Percentiles rank a stretch among this genome's conserved stretches.
Evolutionary conservation across 306 rosid species (phyloP).

Genomic region (Citrullus amarus): DNA sequence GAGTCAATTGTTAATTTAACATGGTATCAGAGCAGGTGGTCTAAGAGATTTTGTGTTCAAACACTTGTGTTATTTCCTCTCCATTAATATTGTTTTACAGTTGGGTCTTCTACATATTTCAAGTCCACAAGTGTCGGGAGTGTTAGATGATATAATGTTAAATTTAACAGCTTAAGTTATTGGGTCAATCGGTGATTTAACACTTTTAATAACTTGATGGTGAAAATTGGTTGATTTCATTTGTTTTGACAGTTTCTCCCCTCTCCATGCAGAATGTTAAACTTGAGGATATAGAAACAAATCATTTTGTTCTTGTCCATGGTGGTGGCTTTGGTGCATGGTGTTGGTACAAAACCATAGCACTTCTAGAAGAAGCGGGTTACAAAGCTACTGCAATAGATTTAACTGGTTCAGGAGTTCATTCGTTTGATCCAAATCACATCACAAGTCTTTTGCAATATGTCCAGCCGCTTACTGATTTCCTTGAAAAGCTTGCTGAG

Average conservation of each 20-base stretch:
- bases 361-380: constrained; percentile 86
- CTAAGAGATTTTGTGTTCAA: no score
- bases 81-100: no score
- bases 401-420: constrained; percentile 88
- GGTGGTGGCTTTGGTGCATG: constrained; percentile 99
- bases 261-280: constrained; percentile 43
- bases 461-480: constrained; percentile 74
- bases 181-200: no score
- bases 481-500: constrained; percentile 64
- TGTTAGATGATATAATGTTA: no score
- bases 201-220: not conserved
- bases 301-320: constrained; percentile 82
- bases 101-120: no score
- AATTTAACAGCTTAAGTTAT: no score
- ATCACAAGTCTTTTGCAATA: constrained; percentile 63
- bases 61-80: no score
- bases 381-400: constrained; percentile 77
- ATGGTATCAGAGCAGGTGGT: no score
- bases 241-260: constrained; percentile 3
- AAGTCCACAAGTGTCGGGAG: no score
- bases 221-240: not conserved
- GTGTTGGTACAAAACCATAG: constrained; percentile 99
- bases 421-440: constrained; percentile 60
- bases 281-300: constrained; percentile 78
- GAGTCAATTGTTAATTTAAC: no score